These are phyloP conservation scores for Melastoma malabathricum DNA, from an alignment of 345 rosid genomes.

Conservation along the genomic window DNA sequence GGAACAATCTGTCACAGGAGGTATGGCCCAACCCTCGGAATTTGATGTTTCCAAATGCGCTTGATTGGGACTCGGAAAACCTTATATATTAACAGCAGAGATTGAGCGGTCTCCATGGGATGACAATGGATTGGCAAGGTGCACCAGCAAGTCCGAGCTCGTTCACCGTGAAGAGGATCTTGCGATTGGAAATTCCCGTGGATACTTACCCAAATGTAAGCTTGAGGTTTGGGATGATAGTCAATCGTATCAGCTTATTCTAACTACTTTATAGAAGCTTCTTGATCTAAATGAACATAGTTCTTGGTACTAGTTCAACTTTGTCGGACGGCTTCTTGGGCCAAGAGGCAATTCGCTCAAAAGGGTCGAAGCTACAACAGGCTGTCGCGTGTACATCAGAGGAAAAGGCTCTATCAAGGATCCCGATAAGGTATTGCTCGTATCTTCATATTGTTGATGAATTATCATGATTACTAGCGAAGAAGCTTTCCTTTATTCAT, in stretches of 20 bases:
- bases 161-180: conserved; percentile 78
- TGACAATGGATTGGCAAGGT: conserved; percentile 99
- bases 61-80: too few relatives aligned
- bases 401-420: conserved; percentile 99
- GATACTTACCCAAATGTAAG: conserved; percentile 73
- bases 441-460: too few relatives aligned
- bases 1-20: conserved; percentile 80
- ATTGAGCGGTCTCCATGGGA: conserved; percentile 73
- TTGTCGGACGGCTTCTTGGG: conserved; percentile 95
- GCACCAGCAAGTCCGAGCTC: conserved; percentile 95
- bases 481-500: too few relatives aligned
- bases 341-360: conserved; percentile 99
- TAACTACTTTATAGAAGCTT: too few relatives aligned
- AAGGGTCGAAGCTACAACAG: conserved; percentile 94
- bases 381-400: conserved; percentile 96
- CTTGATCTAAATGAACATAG: conserved; percentile 3
- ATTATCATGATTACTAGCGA: too few relatives aligned
- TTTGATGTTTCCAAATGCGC: too few relatives aligned
- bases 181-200: conserved; percentile 98
- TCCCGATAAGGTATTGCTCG: conserved; percentile 61
- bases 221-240: not conserved
- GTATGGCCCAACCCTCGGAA: conserved; percentile 12
- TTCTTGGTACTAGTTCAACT: conserved; percentile 53
- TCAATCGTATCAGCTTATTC: too few relatives aligned
- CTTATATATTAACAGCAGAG: conserved; percentile 29